Evolutionary conservation across 2,329 filamentous ascomycete genomes (phyloP).

Genomic region (Cordyceps cateniannulata): DNA sequence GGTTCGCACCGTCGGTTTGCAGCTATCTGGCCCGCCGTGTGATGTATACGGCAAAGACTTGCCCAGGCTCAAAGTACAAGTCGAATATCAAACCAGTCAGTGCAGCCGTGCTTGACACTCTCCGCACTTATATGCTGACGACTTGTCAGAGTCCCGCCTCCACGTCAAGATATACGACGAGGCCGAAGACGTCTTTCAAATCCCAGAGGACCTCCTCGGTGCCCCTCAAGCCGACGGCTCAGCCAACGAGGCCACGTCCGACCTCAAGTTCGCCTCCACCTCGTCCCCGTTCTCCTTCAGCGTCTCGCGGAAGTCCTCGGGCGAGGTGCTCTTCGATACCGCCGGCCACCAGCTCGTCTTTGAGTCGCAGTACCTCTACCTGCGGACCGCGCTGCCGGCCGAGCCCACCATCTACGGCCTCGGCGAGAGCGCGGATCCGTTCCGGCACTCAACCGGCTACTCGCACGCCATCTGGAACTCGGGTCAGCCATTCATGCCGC

Average conservation of each 20-base stretch:
- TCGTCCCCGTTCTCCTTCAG: constrained; percentile 60
- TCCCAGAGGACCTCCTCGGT: constrained; percentile 64
- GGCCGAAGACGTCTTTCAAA: constrained; percentile 64
- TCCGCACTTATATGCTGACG: too few species aligned
- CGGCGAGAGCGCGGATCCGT: constrained; percentile 68
- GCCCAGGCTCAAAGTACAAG: background rate
- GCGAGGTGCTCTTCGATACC: constrained; percentile 61
- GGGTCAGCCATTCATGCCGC: constrained; percentile 55
- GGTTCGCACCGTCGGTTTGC: background rate
- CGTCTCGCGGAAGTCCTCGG: constrained; percentile 36
- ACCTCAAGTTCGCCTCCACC: constrained; percentile 40
- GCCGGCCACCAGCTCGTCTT: constrained; percentile 62
- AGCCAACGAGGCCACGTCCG: constrained; percentile 23
- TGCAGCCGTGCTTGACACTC: too few species aligned
- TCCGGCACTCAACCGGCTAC: constrained; percentile 57
- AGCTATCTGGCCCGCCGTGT: background rate
- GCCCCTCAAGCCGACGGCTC: background rate
- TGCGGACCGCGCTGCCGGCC: constrained; percentile 63
- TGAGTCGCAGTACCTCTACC: constrained; percentile 68
- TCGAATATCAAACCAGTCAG: background rate
- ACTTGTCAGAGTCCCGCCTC: constrained; percentile 54
- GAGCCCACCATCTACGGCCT: constrained; percentile 70
- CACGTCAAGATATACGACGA: constrained; percentile 70
- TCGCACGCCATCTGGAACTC: constrained; percentile 60
- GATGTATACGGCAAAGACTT: constrained; percentile 1